Conservation (phyloP, 805 yeast genomes). For the Yarrowia sp. region DNA sequence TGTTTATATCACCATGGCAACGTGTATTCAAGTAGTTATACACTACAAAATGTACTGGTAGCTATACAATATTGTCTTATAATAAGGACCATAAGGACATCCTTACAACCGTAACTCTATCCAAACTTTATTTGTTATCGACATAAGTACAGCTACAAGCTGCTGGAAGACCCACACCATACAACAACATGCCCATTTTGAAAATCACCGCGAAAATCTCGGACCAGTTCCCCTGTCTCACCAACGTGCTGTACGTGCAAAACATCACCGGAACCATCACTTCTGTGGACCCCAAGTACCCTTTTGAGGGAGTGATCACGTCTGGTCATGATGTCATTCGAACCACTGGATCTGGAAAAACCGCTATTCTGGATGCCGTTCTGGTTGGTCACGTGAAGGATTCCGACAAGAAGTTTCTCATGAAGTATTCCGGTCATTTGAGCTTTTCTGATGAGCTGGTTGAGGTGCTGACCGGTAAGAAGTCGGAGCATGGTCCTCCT, state of each 20-base stretch:
- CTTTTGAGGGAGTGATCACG: constrained; percentile 43
- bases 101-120: background rate
- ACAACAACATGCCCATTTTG: constrained; percentile 1
- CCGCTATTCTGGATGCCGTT: constrained; percentile 46
- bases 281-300: constrained; percentile 42
- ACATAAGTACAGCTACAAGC: too few species aligned
- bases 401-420: constrained; percentile 17
- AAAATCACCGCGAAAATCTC: constrained; percentile 23
- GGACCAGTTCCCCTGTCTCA: constrained; percentile 20
- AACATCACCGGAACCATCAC: constrained; percentile 31
- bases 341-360: constrained; percentile 46
- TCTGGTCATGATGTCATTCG: constrained; percentile 53
- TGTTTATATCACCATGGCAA: too few species aligned
- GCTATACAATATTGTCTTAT: too few species aligned
- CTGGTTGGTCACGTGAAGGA: constrained; percentile 35
- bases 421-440: constrained; percentile 51
- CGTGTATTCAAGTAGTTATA: too few species aligned
- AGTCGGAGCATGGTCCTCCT: constrained; percentile 45
- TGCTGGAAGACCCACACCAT: too few species aligned
- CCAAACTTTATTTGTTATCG: background rate
- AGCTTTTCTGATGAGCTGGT: constrained; percentile 41
- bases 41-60: too few species aligned
- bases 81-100: too few species aligned
- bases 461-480: constrained; percentile 42
- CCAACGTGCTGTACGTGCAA: constrained; percentile 21